Percentiles rank a stretch among this genome's conserved stretches.
Evolutionary conservation across 441 rosid species (phyloP).

Genomic region (Aleurites moluccanus): DNA sequence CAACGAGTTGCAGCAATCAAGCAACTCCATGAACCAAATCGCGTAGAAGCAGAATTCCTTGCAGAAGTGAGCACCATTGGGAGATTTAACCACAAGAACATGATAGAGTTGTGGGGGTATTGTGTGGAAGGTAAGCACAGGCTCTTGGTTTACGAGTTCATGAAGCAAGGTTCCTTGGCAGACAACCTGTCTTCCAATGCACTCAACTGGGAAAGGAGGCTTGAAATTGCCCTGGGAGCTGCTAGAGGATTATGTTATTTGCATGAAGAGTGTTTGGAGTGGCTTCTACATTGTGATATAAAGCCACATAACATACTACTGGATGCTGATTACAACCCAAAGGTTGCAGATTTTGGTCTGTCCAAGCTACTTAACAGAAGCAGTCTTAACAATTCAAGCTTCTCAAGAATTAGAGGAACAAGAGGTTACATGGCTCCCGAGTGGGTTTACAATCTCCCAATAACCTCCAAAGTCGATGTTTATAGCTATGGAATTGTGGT

Average conservation of each 20-base stretch:
- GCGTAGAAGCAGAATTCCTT: constrained; percentile 20
- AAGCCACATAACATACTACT: not conserved
- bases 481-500: too few relatives aligned
- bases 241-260: constrained; percentile 21
- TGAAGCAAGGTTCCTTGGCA: constrained; percentile 22
- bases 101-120: constrained; percentile 25
- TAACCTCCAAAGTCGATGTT: constrained; percentile 5
- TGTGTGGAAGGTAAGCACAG: not conserved
- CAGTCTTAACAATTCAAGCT: not conserved
- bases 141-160: constrained; percentile 21
- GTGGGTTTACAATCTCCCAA: constrained; percentile 6
- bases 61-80: constrained; percentile 24
- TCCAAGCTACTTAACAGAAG: constrained; percentile 10
- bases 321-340: constrained; percentile 10
- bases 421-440: constrained; percentile 12
- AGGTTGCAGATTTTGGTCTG: constrained; percentile 23
- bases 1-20: too few relatives aligned
- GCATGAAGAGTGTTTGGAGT: constrained; percentile 23
- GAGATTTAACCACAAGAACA: constrained; percentile 22
- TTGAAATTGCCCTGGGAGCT: constrained; percentile 16
- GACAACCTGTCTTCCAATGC: not conserved
- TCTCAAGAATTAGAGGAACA: constrained; percentile 22
- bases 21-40: not conserved
- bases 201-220: constrained; percentile 17
- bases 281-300: constrained; percentile 26